Evolutionary conservation across 2,329 filamentous ascomycete genomes (phyloP).

Genomic region (Nemania bipapillata): DNA sequence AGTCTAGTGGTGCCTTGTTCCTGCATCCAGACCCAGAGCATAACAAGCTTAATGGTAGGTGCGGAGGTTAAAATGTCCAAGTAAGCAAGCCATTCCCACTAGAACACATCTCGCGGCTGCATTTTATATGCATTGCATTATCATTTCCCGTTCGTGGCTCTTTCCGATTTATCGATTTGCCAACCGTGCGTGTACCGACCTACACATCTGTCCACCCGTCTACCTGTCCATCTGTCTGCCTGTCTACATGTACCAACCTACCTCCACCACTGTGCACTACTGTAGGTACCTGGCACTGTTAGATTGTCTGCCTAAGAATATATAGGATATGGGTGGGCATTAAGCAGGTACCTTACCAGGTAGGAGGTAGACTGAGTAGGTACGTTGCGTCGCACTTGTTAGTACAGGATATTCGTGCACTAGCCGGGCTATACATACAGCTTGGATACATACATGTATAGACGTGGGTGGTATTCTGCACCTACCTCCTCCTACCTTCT

Average conservation of each 20-base stretch:
- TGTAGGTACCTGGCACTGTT: no score
- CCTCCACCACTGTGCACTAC: no score
- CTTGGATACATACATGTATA: neutral
- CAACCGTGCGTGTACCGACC: conserved; percentile 3
- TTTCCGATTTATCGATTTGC: conserved; percentile 33
- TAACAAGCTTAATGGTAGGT: neutral
- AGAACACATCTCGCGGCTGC: conserved; percentile 8
- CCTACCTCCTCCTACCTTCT: neutral
- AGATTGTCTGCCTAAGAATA: no score
- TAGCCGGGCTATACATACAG: neutral
- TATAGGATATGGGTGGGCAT: no score
- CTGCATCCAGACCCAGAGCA: conserved; percentile 3
- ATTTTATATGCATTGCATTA: conserved; percentile 28
- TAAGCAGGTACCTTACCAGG: no score
- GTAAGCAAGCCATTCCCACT: neutral
- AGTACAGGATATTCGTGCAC: no score
- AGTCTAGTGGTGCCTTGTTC: conserved; percentile 6
- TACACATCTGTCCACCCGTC: no score
- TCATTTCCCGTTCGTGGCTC: conserved; percentile 27
- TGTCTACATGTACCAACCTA: no score
- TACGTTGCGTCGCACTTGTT: no score
- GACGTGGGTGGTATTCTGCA: no score
- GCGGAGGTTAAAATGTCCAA: neutral
- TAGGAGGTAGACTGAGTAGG: no score
- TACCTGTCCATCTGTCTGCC: no score